A percentile compares a stretch with the other conserved stretches of the same genome.
These are phyloP conservation scores for Entomortierella chlamydospora DNA, from an alignment of 192 early-diverging fungal genomes.

Conservation along the genomic window DNA sequence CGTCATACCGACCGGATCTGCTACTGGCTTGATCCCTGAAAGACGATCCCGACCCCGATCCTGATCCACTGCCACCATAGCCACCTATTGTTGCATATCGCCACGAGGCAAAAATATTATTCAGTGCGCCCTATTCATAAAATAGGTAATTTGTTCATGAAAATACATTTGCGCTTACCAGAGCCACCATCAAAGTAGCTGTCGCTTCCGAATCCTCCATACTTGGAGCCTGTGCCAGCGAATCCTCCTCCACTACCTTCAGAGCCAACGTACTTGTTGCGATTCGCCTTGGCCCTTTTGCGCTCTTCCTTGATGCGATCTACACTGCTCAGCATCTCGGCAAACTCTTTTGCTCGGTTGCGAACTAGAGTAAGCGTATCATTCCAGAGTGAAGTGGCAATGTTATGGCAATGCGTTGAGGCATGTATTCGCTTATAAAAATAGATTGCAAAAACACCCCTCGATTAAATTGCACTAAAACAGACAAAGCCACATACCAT, in stretches of 20 bases:
- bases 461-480: too few relatives aligned
- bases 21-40: slow-evolving; percentile 43
- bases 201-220: slow-evolving; percentile 76
- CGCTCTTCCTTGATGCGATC: slow-evolving; percentile 88
- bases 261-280: slow-evolving; percentile 86
- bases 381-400: neutral
- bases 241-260: slow-evolving; percentile 56
- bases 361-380: slow-evolving; percentile 64
- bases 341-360: slow-evolving; percentile 90
- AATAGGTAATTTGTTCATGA: too few relatives aligned
- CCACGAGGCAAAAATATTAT: neutral
- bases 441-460: slow-evolving; percentile 1
- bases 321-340: slow-evolving; percentile 82
- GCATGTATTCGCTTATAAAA: neutral
- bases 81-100: neutral
- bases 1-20: slow-evolving; percentile 53
- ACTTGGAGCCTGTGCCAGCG: slow-evolving; percentile 54
- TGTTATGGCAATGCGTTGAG: neutral
- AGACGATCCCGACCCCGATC: slow-evolving; percentile 34
- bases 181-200: slow-evolving; percentile 52
- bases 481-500: slow-evolving; percentile 75
- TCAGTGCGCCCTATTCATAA: neutral
- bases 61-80: slow-evolving; percentile 41
- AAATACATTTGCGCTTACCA: neutral
- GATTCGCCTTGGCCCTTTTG: slow-evolving; percentile 89